A percentile compares a stretch with the other conserved stretches of the same genome.
Evolutionary conservation across 129 eudicot species (phyloP).

Genomic region (Smallanthus sonchifolius): DNA sequence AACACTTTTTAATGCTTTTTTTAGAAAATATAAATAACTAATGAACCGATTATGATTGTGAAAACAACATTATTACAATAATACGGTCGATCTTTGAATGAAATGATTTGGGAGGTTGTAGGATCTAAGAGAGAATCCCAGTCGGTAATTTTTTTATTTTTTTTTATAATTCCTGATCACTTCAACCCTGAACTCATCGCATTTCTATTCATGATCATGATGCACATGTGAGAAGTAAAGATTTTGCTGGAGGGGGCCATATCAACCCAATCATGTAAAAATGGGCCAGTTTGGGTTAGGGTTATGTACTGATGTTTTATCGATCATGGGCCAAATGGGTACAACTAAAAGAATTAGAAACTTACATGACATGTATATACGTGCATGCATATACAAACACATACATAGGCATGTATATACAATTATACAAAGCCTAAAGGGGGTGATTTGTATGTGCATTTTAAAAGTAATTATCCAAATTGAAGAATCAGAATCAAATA

Average conservation of each 20-base stretch:
- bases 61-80: neutral
- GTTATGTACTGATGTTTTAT: neutral
- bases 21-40: neutral
- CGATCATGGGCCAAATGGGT: neutral
- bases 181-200: too few relatives aligned
- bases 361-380: too few relatives aligned
- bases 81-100: neutral
- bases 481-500: neutral
- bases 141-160: too few relatives aligned
- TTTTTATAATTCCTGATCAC: too few relatives aligned
- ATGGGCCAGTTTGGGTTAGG: neutral
- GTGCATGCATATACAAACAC: too few relatives aligned
- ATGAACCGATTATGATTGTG: neutral
- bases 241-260: too few relatives aligned
- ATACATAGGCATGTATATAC: too few relatives aligned
- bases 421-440: too few relatives aligned
- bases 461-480: neutral
- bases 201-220: too few relatives aligned
- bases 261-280: neutral
- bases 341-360: neutral
- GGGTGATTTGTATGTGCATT: neutral
- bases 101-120: neutral
- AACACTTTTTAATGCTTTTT: neutral
- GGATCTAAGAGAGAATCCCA: too few relatives aligned
- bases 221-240: too few relatives aligned